These are phyloP conservation scores for Colletotrichum sp. DNA, from an alignment of 2,329 filamentous ascomycete species.

Conservation along the genomic window DNA sequence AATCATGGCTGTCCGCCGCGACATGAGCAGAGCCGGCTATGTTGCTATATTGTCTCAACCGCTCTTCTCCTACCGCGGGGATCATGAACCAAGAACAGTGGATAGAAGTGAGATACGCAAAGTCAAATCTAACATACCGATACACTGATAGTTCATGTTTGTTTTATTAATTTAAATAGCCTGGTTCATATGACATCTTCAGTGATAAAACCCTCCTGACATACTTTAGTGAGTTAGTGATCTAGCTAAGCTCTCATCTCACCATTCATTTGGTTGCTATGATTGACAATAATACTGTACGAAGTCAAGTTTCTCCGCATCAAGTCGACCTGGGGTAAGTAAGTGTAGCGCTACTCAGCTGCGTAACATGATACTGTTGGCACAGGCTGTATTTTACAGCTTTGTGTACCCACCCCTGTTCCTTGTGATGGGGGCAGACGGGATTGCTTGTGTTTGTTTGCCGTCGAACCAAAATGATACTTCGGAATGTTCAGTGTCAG, in stretches of 20 bases:
- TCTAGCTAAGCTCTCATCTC: fast-evolving
- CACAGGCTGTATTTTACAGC: background rate
- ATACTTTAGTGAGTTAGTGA: background rate
- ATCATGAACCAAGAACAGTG: background rate
- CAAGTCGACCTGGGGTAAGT: background rate
- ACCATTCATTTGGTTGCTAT: fast-evolving
- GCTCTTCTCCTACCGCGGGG: no score
- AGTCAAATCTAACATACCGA: fast-evolving
- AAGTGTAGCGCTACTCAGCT: background rate
- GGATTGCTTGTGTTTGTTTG: background rate
- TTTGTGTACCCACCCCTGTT: background rate
- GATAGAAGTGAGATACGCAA: background rate
- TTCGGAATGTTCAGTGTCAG: background rate
- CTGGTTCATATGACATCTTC: background rate
- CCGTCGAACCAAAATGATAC: background rate
- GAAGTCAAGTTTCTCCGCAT: no score
- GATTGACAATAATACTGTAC: no score
- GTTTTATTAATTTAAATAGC: no score
- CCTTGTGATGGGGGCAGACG: background rate
- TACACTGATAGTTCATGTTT: background rate
- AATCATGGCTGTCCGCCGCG: fast-evolving
- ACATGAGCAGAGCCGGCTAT: background rate
- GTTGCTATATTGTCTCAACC: background rate
- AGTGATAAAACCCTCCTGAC: background rate
- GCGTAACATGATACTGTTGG: fast-evolving